Evolutionary conservation across 257 asterid genomes (phyloP), one percentile per base, ranked within the genome.

Genomic region (Solanum lignicaule): DNA sequence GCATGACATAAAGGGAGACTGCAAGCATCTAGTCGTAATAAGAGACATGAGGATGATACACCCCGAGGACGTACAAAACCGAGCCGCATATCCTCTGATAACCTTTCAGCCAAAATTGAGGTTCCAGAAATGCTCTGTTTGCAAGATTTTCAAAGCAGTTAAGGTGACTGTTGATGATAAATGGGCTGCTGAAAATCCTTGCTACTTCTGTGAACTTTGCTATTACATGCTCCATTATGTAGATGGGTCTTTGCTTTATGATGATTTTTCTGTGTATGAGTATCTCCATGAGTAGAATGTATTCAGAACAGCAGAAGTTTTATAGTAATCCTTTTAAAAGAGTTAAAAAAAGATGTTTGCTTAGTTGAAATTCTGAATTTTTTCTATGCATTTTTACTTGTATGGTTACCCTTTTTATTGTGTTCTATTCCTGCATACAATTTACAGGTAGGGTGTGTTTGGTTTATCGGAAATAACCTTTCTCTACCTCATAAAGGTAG

Each of bases 181-280:
- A 88, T 97, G 98, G 98, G 95, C 98, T 1, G 60, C 92, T 12
- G 92, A 90, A 58, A 94, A 95, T 89, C 98, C 99, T 38, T 94
- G 98, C 89, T 95, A 95, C 73, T 95, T 97, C 90, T 97, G 99
- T 89, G 95, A 93, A 85, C 91, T 93, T 86, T 97, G 99, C 91
- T 97, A 94, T 92, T 97, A 95, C 90, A 93, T 97, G 98, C 98
- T 95, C 75, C 98, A 97, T 91, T 97, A 97, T 90, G 93, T 87
- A 68, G 62, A 94, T 73, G 96, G 95, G 15, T 84, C 95, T 43
- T 90, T 97, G 86, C 91, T 95, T 60, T 97, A 95, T 75, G 88
- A 75, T 81, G 98, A 97, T 79, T 97, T 95, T 89, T 89, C 91
- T 31, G 98, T 97, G 11, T 95, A 90, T 88, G 98, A 95, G 87